Conservation (phyloP, 345 rosid genomes). For the Syzygium oleosum region DNA sequence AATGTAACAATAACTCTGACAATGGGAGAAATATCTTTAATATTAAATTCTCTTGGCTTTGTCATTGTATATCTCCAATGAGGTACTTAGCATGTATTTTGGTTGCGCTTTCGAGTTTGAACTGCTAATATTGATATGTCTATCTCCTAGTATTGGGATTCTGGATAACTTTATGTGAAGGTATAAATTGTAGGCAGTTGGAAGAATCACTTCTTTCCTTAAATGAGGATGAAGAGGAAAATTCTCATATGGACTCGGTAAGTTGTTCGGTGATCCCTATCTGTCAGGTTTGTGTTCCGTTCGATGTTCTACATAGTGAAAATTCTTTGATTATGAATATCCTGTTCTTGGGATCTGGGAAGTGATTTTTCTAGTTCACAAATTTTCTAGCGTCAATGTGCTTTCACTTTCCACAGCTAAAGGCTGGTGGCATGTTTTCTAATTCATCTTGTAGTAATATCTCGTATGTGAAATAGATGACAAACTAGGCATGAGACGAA, state of each 20-base stretch:
- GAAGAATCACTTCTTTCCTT: conserved; percentile 51
- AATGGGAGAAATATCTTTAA: background rate
- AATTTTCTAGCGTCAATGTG: background rate
- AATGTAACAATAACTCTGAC: background rate
- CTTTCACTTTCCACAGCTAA: background rate
- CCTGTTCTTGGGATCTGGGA: background rate
- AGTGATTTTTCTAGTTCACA: background rate
- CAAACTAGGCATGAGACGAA: background rate
- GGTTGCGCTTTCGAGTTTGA: background rate
- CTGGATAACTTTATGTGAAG: conserved; percentile 2
- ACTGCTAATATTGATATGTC: background rate
- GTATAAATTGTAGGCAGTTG: conserved; percentile 36
- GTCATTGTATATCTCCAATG: background rate
- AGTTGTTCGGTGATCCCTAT: conserved; percentile 6
- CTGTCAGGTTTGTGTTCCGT: background rate
- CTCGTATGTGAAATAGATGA: background rate
- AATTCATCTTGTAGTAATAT: background rate
- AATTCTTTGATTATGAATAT: background rate
- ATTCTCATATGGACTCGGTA: conserved; percentile 25
- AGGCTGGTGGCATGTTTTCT: background rate
- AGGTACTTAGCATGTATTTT: background rate
- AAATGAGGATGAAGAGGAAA: conserved; percentile 34
- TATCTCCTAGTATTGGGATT: background rate
- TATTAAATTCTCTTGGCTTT: background rate
- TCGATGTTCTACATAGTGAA: background rate